A percentile compares a stretch with the other conserved stretches of the same genome.
These are phyloP conservation scores for Phytophthora agathidicida DNA, from an alignment of 352 stramenopile species.

Conservation along the genomic window DNA sequence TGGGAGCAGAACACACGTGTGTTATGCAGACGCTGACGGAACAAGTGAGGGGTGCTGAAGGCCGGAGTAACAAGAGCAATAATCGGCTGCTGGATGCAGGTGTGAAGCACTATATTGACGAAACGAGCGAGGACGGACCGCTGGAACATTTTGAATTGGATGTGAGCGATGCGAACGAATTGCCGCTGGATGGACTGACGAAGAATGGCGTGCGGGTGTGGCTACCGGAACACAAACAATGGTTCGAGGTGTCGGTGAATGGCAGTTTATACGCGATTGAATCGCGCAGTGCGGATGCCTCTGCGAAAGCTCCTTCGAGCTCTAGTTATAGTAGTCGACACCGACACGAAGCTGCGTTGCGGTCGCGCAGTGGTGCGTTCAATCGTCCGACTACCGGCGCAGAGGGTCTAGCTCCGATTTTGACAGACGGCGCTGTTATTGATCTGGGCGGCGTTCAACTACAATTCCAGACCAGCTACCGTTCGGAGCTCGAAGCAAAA, in stretches of 20 bases:
- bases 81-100: neutral
- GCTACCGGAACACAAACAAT: constrained; percentile 73
- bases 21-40: constrained; percentile 37
- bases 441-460: constrained; percentile 80
- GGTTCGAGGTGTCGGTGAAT: constrained; percentile 86
- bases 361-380: constrained; percentile 64
- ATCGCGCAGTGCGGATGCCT: constrained; percentile 31
- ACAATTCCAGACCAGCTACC: constrained; percentile 66
- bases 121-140: constrained; percentile 29
- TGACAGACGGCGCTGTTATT: constrained; percentile 77
- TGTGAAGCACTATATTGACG: constrained; percentile 28
- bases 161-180: constrained; percentile 36
- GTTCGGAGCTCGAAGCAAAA: constrained; percentile 28
- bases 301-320: neutral
- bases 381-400: constrained; percentile 58
- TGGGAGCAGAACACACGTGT: constrained; percentile 52
- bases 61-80: constrained; percentile 7
- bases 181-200: constrained; percentile 76
- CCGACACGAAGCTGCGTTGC: constrained; percentile 15
- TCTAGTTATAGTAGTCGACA: constrained; percentile 17
- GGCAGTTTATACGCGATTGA: constrained; percentile 76
- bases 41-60: neutral
- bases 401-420: constrained; percentile 45
- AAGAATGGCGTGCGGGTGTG: constrained; percentile 84
- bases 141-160: constrained; percentile 54